A percentile compares a stretch with the other conserved stretches of the same genome.
phyloP scores from a whole-genome alignment of 2,329 filamentous ascomycete species.

The Rhytidhysteron rufulum region DNA sequence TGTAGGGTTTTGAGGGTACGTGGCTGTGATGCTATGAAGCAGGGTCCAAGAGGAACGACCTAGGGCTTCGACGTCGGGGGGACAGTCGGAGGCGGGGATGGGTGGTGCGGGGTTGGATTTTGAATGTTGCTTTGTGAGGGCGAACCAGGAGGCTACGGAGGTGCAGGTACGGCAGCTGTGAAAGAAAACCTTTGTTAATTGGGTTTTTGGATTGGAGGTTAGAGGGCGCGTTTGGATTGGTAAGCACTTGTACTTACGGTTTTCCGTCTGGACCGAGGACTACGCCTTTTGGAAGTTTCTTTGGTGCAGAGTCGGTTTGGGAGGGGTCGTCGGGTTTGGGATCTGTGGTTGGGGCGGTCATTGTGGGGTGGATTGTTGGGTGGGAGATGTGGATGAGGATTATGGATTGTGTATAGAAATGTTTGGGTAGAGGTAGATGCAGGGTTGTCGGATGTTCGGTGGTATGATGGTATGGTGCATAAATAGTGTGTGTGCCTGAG shows the following conservation, averaged over 20 bases:
- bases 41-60: conserved; percentile 91
- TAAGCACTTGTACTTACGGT: conserved; percentile 56
- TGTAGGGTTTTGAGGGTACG: conserved; percentile 71
- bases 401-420: too few species aligned
- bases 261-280: conserved; percentile 78
- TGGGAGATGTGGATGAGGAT: too few species aligned
- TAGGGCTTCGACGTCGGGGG: conserved; percentile 82
- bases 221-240: conserved; percentile 2
- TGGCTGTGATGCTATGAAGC: conserved; percentile 84
- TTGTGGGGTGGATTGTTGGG: too few species aligned
- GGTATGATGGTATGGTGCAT: too few species aligned
- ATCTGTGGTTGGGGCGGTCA: too few species aligned
- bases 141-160: conserved; percentile 56
- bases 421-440: too few species aligned
- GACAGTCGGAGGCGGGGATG: conserved; percentile 62
- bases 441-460: too few species aligned
- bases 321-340: too few species aligned
- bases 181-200: conserved; percentile 3
- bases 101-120: conserved; percentile 32
- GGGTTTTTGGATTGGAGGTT: neutral
- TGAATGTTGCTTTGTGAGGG: conserved; percentile 50
- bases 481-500: too few species aligned
- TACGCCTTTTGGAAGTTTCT: conserved; percentile 65
- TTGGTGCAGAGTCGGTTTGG: conserved; percentile 34
- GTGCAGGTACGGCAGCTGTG: conserved; percentile 68